A percentile compares a stretch with the other conserved stretches of the same genome.
Evolutionary conservation across 2,329 filamentous ascomycete genomes (phyloP).

Genomic region (Tolypocladium amazonense): DNA sequence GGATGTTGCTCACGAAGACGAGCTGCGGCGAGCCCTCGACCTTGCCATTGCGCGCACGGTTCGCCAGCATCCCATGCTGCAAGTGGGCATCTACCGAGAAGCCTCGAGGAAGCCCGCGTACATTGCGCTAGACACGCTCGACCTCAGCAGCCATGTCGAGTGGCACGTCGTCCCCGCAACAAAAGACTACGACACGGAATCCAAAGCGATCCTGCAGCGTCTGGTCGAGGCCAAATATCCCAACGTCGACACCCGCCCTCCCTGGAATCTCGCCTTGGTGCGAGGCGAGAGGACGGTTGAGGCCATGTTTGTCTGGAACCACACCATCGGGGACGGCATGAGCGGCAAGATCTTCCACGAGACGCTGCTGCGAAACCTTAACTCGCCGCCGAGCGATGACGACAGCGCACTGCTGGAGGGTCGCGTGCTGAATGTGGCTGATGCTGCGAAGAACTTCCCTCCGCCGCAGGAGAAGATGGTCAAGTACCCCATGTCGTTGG

Average conservation of each 20-base stretch:
- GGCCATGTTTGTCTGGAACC: conserved; percentile 8
- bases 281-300: neutral
- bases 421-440: neutral
- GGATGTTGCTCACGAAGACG: neutral
- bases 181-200: neutral
- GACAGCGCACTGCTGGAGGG: neutral
- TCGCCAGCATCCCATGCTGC: neutral
- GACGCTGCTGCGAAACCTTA: conserved; percentile 2
- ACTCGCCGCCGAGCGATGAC: neutral
- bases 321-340: conserved; percentile 8
- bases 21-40: neutral
- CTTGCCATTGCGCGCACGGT: neutral
- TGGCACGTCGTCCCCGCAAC: neutral
- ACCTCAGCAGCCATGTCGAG: neutral
- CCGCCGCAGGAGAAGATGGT: conserved; percentile 1
- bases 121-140: neutral
- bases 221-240: neutral
- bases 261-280: neutral
- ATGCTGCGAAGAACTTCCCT: neutral
- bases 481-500: neutral
- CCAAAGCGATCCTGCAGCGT: neutral
- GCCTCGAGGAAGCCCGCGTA: neutral
- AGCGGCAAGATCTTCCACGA: conserved; percentile 12
- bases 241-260: neutral
- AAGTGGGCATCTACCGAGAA: neutral